Evolutionary conservation across 257 asterid species (phyloP).

Genomic region (Solanum etuberosum): DNA sequence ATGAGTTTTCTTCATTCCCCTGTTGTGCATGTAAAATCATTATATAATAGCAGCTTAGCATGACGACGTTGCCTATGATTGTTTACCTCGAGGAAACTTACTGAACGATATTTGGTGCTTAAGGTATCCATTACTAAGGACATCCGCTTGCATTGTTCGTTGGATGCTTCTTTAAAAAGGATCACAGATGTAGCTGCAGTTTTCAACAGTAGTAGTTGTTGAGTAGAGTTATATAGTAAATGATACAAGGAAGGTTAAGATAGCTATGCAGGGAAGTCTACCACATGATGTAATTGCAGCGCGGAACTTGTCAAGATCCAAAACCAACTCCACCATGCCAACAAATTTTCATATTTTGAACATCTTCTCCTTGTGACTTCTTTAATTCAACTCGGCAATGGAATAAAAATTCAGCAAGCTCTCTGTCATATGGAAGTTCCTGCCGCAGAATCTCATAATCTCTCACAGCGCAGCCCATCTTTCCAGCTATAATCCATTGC

Average conservation of each 20-base stretch:
- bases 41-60: neutral
- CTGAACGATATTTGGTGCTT: slow-evolving; percentile 53
- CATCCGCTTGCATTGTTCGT: slow-evolving; percentile 39
- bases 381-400: slow-evolving; percentile 9
- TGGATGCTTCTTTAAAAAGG: slow-evolving; percentile 41
- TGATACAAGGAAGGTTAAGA: neutral
- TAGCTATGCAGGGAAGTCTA: slow-evolving; percentile 35
- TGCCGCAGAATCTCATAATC: slow-evolving; percentile 65
- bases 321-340: slow-evolving; percentile 60
- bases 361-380: slow-evolving; percentile 60
- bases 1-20: neutral
- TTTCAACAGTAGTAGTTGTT: slow-evolving; percentile 4
- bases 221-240: neutral
- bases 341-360: no score
- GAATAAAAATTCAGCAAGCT: slow-evolving; percentile 67
- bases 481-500: slow-evolving; percentile 61
- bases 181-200: slow-evolving; percentile 70
- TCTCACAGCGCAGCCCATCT: slow-evolving; percentile 73
- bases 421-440: slow-evolving; percentile 59
- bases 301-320: slow-evolving; percentile 59
- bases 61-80: neutral
- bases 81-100: slow-evolving; percentile 74
- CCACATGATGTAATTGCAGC: slow-evolving; percentile 55
- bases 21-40: no score
- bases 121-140: slow-evolving; percentile 57